These are phyloP conservation scores for Phaffia rhodozyma DNA, from an alignment of 1,284 basidiomycete species.

Conservation along the genomic window DNA sequence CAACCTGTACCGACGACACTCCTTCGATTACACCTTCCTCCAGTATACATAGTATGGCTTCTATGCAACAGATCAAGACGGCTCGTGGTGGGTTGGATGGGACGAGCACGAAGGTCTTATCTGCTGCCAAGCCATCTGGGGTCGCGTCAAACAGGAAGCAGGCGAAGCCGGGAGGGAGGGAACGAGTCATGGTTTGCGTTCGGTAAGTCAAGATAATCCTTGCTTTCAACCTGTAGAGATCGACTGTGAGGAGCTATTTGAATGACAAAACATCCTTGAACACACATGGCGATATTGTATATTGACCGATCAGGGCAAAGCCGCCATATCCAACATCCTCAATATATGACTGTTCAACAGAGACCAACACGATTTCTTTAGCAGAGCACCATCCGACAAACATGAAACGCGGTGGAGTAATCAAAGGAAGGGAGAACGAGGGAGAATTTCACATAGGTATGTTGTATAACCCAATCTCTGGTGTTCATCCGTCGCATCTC, in stretches of 20 bases:
- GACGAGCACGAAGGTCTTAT: no score
- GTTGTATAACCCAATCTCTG: background rate
- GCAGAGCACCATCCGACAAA: slow-evolving; percentile 21
- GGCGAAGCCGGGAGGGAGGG: background rate
- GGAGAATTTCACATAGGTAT: slow-evolving; percentile 4
- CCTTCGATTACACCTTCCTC: no score
- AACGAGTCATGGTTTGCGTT: slow-evolving; percentile 11
- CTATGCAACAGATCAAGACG: no score
- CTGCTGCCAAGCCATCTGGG: no score
- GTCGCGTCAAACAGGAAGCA: no score
- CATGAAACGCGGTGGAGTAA: slow-evolving; percentile 19
- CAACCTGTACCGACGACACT: no score
- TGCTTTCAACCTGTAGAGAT: background rate
- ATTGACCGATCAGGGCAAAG: slow-evolving; percentile 2
- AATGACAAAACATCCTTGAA: background rate
- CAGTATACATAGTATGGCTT: no score
- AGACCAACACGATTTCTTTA: slow-evolving; percentile 17
- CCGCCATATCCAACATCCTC: background rate
- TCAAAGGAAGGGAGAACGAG: slow-evolving; percentile 11
- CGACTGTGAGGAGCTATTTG: no score
- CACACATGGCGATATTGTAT: background rate
- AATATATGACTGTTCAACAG: slow-evolving; percentile 20
- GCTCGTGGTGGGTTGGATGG: no score
- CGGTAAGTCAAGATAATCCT: background rate
- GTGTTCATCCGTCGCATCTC: background rate